Base-by-base conservation (phyloP, 2,329 filamentous ascomycete genomes). In the Penicillium sp. region DNA sequence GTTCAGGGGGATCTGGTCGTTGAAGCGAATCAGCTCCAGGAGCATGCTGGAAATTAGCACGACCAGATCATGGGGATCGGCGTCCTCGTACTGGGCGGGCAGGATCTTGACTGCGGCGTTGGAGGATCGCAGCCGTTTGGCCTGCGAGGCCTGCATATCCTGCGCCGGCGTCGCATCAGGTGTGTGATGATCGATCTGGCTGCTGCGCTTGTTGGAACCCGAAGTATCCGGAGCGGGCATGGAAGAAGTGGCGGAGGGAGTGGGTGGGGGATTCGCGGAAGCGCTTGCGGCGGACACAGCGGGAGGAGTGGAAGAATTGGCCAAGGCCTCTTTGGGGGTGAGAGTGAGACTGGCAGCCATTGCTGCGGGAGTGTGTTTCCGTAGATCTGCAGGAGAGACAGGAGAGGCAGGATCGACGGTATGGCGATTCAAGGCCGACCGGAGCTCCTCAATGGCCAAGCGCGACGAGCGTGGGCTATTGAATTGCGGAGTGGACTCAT, bases 41-140 rank as follows among this genome's bases (percentile, higher is more conserved):
- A 98, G 79, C 93, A 98, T 97, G 65, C 95, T 89, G 40, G 91
- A 84, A 58, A 98, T 93, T 53, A 98, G 75, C 37, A 92, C 79
- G 25, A 95, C 93, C 66, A 98, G 81, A 66, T 96, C 91, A 63
- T 90, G 87, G 7, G 88, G 82, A 33, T 86, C 78, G 67, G 89
- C 95, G 9, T 83, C 75, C 69, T 95, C 89, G 69, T 98, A 98
- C 62, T 80, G 78, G 52, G 80, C 71, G 1, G 93, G 75, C 51
- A 78, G 78, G 49, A 78, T 59, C 63, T 82, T 84, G 46, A 75
- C 62, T 2, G 69, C 70, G 3, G 75, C 72, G 12, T 73, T 70
- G 13, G 70, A 68, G 3, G 74, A 66, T 40, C 75, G 72, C 27
- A 71, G 60, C 33, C 77, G 73, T 61, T 81, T 81, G 1, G 74